phyloP scores from a whole-genome alignment of 2,329 filamentous ascomycete species.

The Didymella pinodella region DNA sequence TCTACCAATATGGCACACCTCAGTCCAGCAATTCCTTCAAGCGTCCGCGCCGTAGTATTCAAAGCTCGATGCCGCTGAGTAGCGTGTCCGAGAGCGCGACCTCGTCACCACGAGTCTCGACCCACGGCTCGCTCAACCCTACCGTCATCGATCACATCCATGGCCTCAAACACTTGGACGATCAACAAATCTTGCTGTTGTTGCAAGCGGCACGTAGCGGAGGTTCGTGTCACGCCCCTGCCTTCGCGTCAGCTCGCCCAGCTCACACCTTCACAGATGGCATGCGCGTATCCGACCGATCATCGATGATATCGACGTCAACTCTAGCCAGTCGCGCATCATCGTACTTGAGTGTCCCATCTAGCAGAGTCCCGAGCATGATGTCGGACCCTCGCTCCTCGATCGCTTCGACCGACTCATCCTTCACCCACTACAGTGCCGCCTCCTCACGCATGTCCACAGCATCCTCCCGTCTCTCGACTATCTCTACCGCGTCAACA shows the following conservation, averaged over 20 bases:
- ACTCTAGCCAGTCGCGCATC: conserved; percentile 49
- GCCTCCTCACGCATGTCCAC: conserved; percentile 49
- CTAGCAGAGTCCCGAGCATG: conserved; percentile 50
- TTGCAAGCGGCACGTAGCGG: conserved; percentile 50
- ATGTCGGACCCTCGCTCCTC: conserved; percentile 49
- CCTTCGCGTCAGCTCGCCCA: conserved; percentile 33
- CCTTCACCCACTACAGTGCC: conserved; percentile 49
- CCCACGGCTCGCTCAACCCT: conserved; percentile 45
- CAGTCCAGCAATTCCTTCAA: conserved; percentile 49
- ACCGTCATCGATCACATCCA: conserved; percentile 52
- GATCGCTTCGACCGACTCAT: conserved; percentile 50
- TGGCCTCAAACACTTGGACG: conserved; percentile 51
- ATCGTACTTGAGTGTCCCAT: conserved; percentile 50
- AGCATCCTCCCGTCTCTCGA: conserved; percentile 49
- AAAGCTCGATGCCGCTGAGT: conserved; percentile 47
- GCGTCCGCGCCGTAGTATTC: conserved; percentile 49
- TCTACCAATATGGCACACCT: conserved; percentile 48
- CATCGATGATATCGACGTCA: conserved; percentile 43
- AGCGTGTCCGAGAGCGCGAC: conserved; percentile 49
- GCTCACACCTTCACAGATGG: conserved; percentile 43
- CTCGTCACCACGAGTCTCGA: conserved; percentile 47
- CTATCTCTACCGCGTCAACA: conserved; percentile 44
- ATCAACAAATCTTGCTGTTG: conserved; percentile 50
- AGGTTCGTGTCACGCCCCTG: conserved; percentile 39
- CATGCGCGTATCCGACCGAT: conserved; percentile 48